phyloP scores from a whole-genome alignment of 2,329 filamentous ascomycete species.

The Penicillium verrucosum region DNA sequence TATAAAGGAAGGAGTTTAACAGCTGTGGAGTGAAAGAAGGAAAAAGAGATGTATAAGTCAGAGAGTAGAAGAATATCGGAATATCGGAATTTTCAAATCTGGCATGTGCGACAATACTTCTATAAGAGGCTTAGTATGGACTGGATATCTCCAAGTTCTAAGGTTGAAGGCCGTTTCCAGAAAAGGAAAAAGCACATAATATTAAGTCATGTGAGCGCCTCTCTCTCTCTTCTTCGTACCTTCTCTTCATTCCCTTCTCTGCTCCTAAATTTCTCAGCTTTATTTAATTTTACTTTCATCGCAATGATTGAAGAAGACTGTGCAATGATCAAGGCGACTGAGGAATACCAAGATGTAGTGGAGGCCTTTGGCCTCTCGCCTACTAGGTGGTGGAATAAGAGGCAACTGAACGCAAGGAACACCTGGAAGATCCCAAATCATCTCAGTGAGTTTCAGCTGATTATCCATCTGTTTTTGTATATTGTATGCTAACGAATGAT shows the following conservation, averaged over 20 bases:
- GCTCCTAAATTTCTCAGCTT: background rate
- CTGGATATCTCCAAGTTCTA: background rate
- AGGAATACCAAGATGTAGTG: background rate
- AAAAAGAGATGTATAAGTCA: background rate
- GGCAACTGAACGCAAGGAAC: background rate
- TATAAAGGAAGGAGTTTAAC: background rate
- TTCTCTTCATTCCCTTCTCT: background rate
- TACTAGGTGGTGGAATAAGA: background rate
- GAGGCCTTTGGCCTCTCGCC: background rate
- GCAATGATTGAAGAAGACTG: background rate
- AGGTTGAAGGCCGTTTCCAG: background rate
- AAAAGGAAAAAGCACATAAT: background rate
- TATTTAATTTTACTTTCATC: background rate
- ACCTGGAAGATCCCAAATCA: background rate
- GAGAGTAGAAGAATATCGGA: too few species aligned
- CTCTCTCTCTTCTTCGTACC: background rate
- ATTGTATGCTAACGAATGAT: background rate
- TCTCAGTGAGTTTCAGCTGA: background rate
- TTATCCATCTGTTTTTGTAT: background rate
- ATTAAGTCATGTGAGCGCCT: too few species aligned
- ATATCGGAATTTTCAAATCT: background rate
- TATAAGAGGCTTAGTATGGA: background rate
- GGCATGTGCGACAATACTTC: background rate
- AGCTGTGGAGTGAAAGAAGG: background rate
- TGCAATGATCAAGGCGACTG: background rate